phyloP scores from a whole-genome alignment of 495 filamentous ascomycete genomes.

The Acidiella bohemica region DNA sequence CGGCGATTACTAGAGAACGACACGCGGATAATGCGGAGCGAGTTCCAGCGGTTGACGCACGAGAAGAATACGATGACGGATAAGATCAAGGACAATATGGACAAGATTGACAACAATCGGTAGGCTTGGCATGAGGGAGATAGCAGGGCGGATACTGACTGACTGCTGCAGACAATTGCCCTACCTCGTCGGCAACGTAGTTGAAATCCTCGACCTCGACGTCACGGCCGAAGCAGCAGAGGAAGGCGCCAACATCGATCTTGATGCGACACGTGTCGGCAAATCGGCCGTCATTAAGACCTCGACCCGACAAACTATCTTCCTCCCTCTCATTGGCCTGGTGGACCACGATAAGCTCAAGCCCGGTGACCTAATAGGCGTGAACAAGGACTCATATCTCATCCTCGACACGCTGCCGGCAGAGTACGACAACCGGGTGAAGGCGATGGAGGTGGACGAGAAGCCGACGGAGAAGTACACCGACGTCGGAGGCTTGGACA shows the following conservation, averaged over 20 bases:
- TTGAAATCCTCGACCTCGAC: slow-evolving; percentile 91
- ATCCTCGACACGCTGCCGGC: slow-evolving; percentile 93
- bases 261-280: slow-evolving; percentile 91
- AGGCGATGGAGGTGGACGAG: slow-evolving; percentile 99
- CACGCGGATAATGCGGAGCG: slow-evolving; percentile 95
- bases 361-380: slow-evolving; percentile 91
- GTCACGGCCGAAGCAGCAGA: slow-evolving; percentile 91
- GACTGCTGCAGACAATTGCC: slow-evolving; percentile 63
- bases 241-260: slow-evolving; percentile 95
- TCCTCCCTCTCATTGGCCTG: slow-evolving; percentile 91
- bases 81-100: slow-evolving; percentile 96
- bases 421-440: slow-evolving; percentile 98
- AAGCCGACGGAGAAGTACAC: slow-evolving; percentile 99
- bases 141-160: neutral
- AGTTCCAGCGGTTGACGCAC: slow-evolving; percentile 83
- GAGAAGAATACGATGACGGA: slow-evolving; percentile 91
- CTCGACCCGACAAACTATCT: slow-evolving; percentile 97
- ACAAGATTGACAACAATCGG: slow-evolving; percentile 99
- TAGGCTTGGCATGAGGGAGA: slow-evolving; percentile 30
- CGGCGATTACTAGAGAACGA: slow-evolving; percentile 90
- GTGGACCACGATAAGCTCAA: slow-evolving; percentile 88
- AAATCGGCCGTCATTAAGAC: slow-evolving; percentile 99
- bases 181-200: slow-evolving; percentile 96
- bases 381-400: slow-evolving; percentile 99
- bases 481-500: slow-evolving; percentile 93